Conservation (phyloP, 441 rosid genomes). For the Melianthus villosus region DNA sequence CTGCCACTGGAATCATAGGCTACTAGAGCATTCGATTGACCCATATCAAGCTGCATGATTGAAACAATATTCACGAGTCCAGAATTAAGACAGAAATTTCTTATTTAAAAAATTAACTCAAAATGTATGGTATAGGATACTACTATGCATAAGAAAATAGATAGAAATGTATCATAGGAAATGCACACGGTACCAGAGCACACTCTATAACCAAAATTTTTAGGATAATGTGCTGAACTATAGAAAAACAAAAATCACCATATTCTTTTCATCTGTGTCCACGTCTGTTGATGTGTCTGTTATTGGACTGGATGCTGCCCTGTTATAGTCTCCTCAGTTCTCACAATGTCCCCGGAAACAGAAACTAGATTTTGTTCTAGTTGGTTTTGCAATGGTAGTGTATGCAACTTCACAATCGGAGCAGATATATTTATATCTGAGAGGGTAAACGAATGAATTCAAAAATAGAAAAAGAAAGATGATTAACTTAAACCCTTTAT, state of each 20-base stretch:
- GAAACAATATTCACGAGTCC: slow-evolving; percentile 8
- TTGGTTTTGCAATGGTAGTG: slow-evolving; percentile 17
- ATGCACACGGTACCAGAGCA: background rate
- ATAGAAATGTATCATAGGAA: background rate
- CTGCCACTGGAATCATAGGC: slow-evolving; percentile 72
- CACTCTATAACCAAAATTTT: background rate
- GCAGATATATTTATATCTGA: slow-evolving; percentile 24
- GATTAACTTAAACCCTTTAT: slow-evolving; percentile 10
- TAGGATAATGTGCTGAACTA: background rate
- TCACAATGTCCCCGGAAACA: slow-evolving; percentile 4
- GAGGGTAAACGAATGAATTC: slow-evolving; percentile 22
- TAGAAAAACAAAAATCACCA: slow-evolving; percentile 30
- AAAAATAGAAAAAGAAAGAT: background rate
- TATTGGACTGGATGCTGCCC: slow-evolving; percentile 20
- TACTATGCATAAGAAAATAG: background rate
- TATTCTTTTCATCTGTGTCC: slow-evolving; percentile 34
- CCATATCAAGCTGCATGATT: slow-evolving; percentile 48
- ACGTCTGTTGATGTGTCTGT: slow-evolving; percentile 12
- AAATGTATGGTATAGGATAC: background rate
- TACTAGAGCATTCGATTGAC: slow-evolving; percentile 20
- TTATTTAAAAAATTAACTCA: background rate
- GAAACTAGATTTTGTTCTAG: background rate
- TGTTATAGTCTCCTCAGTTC: slow-evolving; percentile 10
- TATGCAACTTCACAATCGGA: slow-evolving; percentile 21
- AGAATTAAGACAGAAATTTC: slow-evolving; percentile 2